Base-by-base conservation (phyloP, 2,329 filamentous ascomycete genomes). In the Boeremia exigua region DNA sequence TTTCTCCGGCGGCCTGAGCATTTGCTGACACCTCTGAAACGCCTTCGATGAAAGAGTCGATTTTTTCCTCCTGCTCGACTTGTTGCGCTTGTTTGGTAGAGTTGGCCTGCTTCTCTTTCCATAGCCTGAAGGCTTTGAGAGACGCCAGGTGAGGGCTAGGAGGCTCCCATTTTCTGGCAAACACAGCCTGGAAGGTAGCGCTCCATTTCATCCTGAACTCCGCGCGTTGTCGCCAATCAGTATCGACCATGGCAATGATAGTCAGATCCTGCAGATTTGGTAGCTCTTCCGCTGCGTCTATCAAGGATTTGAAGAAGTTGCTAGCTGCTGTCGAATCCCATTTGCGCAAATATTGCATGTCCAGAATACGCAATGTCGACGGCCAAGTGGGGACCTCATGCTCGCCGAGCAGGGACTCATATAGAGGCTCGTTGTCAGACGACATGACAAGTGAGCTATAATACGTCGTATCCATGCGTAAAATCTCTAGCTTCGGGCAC, bases 351-450 rank as follows among this genome's bases (percentile, higher is more conserved):
- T 95, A 87, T 37, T 88, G 83, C 53, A 97, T 81, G 69, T 94
- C 88, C 40, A 98, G 81, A 2, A 82, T 80, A 48, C 87, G 86
- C 2, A 98, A 80, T 5, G 82, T 86, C 5, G 80, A 70, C 2
- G 94, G 93, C 94, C 94, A 98, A 0, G 82, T 84, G 0, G 94
- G 93, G 5, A 88, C 75, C 59, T 96, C 85, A 15, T 81, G 79
- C 10, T 81, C 78, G 29, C 67, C 71, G 15, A 96, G 78, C 1
- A 93, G 81, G 17, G 84, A 78, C 0, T 89, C 85, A 68, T 93
- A 96, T 44, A 87, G 81, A 0, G 92, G 91, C 54, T 91, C 87
- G 1, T 88, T 86, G 66, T 95, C 90, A 44, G 86, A 85, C 61
- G 87, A 86, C 43, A 83, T 84, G 48, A 83, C 80, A 55, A 91